Base-by-base conservation (phyloP, 2,329 filamentous ascomycete genomes). In the Ophiostoma sp. region DNA sequence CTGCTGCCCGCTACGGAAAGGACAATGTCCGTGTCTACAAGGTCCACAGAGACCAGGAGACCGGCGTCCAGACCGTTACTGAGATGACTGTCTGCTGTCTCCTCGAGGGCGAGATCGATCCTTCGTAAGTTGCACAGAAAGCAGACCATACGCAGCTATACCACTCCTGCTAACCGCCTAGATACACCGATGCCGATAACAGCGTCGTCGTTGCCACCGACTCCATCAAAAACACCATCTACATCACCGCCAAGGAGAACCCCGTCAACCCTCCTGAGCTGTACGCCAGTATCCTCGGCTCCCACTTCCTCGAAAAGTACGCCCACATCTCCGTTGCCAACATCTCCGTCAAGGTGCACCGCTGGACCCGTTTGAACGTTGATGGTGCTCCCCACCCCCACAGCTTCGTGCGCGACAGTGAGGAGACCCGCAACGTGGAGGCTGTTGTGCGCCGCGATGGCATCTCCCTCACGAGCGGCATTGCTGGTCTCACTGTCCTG, bases 1-100 rank as follows among this genome's bases (percentile, higher is more conserved):
- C 85, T 72, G 82, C 86, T 76, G 91, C 91, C 76, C 88, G 89
- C 78, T 94, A 94, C 79, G 91, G 91, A 83, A 94, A 99, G 88
- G 95, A 98, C 87, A 98, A 99, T 83, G 90, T 99, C 85, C 94
- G 95, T 77, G 88, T 99, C 76, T 96, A 91, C 88, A 99, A 99
- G 82, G 93, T 97, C 77, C 86, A 96, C 77, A 89, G 88, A 76
- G 89, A 98, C 79, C 83, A 88, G 78, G 83, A 88, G 76, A 90
- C 91, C 23, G 90, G 91, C 70, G 84, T 88, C 31, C 94, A 99
- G 80, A 91, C 89, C 8, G 92, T 98, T 75, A 91, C 90, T 60
- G 95, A 99, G 81, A 96, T 97, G 90, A 97, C 93, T 57, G 91
- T 99, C 76, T 92, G 92, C 82, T 93, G 93, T 73, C 85, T 98